phyloP scores from a whole-genome alignment of 176 grass and related monocot species.

The Cenchrus americanus region DNA sequence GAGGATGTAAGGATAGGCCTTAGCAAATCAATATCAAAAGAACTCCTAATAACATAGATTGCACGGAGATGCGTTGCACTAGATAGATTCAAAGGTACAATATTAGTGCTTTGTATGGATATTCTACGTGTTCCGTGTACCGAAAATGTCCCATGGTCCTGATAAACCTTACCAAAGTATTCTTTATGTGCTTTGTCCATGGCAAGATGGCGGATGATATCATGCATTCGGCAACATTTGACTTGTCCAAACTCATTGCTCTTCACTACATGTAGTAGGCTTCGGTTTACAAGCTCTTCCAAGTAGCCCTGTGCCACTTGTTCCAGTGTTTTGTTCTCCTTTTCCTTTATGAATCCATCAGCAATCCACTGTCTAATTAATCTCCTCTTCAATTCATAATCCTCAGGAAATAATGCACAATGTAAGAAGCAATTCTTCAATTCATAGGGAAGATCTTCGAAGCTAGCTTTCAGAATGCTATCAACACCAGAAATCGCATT shows the following conservation, averaged over 20 bases:
- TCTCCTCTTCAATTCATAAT: neutral
- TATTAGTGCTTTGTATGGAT: neutral
- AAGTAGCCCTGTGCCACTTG: constrained; percentile 47
- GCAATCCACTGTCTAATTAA: constrained; percentile 12
- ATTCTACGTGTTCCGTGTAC: neutral
- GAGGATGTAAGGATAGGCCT: neutral
- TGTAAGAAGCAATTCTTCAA: constrained; percentile 26
- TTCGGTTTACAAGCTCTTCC: constrained; percentile 38
- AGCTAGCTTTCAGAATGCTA: neutral
- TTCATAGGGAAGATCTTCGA: constrained; percentile 17
- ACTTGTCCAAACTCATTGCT: constrained; percentile 23
- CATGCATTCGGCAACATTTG: constrained; percentile 39
- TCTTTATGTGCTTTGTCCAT: constrained; percentile 20
- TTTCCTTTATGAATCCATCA: constrained; percentile 36
- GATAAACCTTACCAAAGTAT: constrained; percentile 29
- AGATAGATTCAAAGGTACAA: neutral
- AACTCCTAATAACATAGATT: neutral
- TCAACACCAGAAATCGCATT: neutral
- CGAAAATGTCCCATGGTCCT: neutral
- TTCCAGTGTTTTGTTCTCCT: constrained; percentile 35
- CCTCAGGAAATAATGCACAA: constrained; percentile 25
- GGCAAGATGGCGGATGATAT: constrained; percentile 18
- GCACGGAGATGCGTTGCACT: constrained; percentile 3
- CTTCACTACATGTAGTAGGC: constrained; percentile 31
- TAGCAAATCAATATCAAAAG: neutral